Percentiles rank a stretch among this genome's conserved stretches.
These are phyloP conservation scores for Neurospora sp. DNA, from an alignment of 495 filamentous ascomycete species.

Conservation along the genomic window DNA sequence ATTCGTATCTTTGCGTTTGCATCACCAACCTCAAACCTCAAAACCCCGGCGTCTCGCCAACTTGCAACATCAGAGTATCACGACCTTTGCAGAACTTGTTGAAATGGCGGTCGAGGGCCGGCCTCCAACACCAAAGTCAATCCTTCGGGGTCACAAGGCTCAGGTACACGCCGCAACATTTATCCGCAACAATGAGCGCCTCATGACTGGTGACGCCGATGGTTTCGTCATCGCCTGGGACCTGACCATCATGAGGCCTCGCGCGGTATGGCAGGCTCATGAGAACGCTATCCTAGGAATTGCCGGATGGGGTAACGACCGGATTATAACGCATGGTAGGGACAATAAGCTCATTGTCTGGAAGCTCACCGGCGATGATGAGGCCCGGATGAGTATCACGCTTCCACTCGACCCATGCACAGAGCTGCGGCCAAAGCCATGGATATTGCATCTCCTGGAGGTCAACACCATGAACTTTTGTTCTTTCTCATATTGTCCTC, in stretches of 20 bases:
- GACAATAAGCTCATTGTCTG: slow-evolving; percentile 83
- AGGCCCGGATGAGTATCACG: slow-evolving; percentile 51
- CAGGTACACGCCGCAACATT: slow-evolving; percentile 74
- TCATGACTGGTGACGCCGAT: slow-evolving; percentile 81
- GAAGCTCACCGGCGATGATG: slow-evolving; percentile 58
- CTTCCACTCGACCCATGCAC: slow-evolving; percentile 54
- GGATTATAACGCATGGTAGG: slow-evolving; percentile 52
- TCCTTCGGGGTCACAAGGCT: slow-evolving; percentile 77
- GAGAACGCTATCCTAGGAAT: slow-evolving; percentile 66
- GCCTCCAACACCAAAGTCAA: slow-evolving; percentile 66
- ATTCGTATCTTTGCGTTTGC: not conserved
- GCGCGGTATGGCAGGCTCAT: slow-evolving; percentile 83
- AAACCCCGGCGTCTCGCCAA: not conserved
- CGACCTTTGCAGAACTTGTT: not conserved
- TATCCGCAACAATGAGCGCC: slow-evolving; percentile 59
- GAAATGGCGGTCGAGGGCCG: slow-evolving; percentile 24
- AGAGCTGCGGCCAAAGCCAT: slow-evolving; percentile 52
- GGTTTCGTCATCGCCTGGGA: slow-evolving; percentile 87
- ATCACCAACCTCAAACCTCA: not conserved
- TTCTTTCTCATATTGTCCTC: slow-evolving; percentile 60
- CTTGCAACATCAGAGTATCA: not conserved
- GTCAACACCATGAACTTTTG: slow-evolving; percentile 97
- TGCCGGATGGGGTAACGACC: slow-evolving; percentile 46
- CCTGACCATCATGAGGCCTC: slow-evolving; percentile 66
- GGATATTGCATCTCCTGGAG: slow-evolving; percentile 71